Evolutionary conservation across 208 protist species (phyloP).

Genomic region (Leishmania martiniquensis): DNA sequence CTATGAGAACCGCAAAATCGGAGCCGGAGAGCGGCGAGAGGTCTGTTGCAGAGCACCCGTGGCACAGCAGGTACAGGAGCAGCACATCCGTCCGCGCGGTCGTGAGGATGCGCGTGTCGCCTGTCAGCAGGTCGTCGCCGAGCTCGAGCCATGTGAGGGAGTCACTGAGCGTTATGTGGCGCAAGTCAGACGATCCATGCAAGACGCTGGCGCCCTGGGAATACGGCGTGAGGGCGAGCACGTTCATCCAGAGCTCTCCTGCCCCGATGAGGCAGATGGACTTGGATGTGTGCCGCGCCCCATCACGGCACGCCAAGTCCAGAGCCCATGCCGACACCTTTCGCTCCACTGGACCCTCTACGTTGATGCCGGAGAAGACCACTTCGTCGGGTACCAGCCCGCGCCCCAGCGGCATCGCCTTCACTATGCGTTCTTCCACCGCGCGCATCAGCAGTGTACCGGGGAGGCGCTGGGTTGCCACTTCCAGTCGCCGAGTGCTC

Average conservation of each 20-base stretch:
- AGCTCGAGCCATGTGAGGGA: conserved; percentile 76
- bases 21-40: conserved; percentile 39
- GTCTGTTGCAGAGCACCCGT: conserved; percentile 60
- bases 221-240: conserved; percentile 75
- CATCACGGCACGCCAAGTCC: conserved; percentile 78
- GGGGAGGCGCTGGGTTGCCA: conserved; percentile 58
- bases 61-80: conserved; percentile 67
- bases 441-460: conserved; percentile 66
- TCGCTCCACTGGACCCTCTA: conserved; percentile 72
- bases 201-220: conserved; percentile 66
- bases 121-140: conserved; percentile 40
- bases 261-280: conserved; percentile 78
- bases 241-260: conserved; percentile 67
- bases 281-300: conserved; percentile 50
- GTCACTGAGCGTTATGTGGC: conserved; percentile 56
- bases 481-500: conserved; percentile 52
- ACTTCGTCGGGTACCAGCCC: conserved; percentile 63
- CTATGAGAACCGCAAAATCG: conserved; percentile 49
- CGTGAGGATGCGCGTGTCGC: conserved; percentile 51
- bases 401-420: conserved; percentile 62
- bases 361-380: conserved; percentile 67
- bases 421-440: conserved; percentile 81
- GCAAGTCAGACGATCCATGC: conserved; percentile 57
- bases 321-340: conserved; percentile 88
- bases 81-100: conserved; percentile 72